Percentiles rank a stretch among this genome's conserved stretches.
Evolutionary conservation across 306 rosid species (phyloP).

Genomic region (Medicago ruthenica): DNA sequence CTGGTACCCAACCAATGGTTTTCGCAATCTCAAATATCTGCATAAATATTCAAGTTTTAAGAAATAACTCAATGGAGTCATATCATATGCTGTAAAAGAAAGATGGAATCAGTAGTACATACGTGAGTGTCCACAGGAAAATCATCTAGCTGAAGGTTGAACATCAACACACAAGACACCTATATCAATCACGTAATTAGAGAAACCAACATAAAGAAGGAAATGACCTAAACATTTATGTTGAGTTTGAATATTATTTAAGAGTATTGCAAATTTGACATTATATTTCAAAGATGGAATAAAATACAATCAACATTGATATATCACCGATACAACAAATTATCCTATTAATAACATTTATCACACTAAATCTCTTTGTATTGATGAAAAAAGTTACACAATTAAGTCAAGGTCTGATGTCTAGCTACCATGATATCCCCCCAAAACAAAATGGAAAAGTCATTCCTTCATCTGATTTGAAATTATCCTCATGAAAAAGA

Average conservation of each 20-base stretch:
- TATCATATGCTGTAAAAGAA: constrained; percentile 29
- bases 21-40: constrained; percentile 90
- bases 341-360: constrained; percentile 10
- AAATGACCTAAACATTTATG: constrained; percentile 1
- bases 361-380: background rate
- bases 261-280: constrained; percentile 1
- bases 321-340: background rate
- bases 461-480: constrained; percentile 22
- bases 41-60: constrained; percentile 18
- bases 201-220: constrained; percentile 16
- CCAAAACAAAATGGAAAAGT: constrained; percentile 16
- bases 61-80: constrained; percentile 2
- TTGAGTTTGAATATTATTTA: constrained; percentile 27
- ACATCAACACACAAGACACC: constrained; percentile 63
- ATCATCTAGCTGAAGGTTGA: constrained; percentile 83
- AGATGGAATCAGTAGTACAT: constrained; percentile 46
- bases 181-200: constrained; percentile 38
- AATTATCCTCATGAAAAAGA: background rate
- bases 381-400: background rate
- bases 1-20: constrained; percentile 81
- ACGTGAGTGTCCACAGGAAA: constrained; percentile 97
- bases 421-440: constrained; percentile 13
- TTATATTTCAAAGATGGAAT: background rate
- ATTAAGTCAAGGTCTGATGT: background rate
- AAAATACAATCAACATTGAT: constrained; percentile 25